phyloP scores from a whole-genome alignment of 208 protist genomes.

The Trichomonas tenax region DNA sequence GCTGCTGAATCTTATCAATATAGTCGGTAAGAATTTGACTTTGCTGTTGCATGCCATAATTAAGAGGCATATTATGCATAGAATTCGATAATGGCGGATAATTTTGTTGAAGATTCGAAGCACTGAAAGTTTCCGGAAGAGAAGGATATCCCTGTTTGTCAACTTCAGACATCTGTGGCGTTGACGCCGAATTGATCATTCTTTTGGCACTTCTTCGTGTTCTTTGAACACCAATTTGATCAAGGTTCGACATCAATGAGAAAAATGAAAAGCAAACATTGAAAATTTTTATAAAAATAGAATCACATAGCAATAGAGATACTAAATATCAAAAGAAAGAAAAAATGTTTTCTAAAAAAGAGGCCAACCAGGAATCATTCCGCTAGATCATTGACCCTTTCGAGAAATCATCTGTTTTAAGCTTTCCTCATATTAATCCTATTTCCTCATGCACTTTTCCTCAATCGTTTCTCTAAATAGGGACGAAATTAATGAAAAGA shows the following conservation, averaged over 20 bases:
- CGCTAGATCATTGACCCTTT: neutral
- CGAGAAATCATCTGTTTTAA: neutral
- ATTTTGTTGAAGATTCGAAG: neutral
- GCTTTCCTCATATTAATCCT: neutral
- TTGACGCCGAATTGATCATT: neutral
- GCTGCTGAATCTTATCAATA: neutral
- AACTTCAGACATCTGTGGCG: neutral
- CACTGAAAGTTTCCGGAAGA: neutral
- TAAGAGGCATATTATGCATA: neutral
- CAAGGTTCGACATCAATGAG: neutral
- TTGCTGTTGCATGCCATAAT: neutral
- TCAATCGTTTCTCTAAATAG: neutral
- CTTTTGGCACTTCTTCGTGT: neutral
- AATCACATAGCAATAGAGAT: neutral
- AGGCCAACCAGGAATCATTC: too few species aligned
- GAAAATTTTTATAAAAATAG: neutral
- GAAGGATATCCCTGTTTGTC: neutral
- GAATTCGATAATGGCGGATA: neutral
- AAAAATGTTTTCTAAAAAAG: too few species aligned
- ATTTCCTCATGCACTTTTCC: neutral
- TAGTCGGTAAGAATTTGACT: neutral
- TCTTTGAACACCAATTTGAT: neutral
- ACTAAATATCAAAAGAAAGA: too few species aligned
- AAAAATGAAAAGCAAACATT: neutral
- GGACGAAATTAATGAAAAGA: too few species aligned